Evolutionary conservation across 257 asterid species (phyloP).

Genomic region (Solanum rostratum): DNA sequence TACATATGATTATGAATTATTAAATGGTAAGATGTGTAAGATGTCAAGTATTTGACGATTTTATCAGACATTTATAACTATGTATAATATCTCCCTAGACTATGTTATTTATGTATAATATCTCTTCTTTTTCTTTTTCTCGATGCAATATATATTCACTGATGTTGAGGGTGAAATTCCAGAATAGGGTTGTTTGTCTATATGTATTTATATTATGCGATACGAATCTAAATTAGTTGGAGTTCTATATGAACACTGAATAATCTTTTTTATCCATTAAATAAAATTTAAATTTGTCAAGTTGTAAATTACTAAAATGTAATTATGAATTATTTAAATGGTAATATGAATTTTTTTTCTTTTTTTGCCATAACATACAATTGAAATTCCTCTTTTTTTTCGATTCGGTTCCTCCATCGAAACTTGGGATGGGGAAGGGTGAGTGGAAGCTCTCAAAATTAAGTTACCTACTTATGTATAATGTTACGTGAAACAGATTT

Average conservation of each 20-base stretch:
- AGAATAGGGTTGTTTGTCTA: background rate
- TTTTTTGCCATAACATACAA: background rate
- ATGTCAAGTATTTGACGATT: rapidly evolving
- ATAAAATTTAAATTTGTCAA: too few relatives aligned
- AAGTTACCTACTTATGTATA: background rate
- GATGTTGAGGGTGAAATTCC: background rate
- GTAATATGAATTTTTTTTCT: too few relatives aligned
- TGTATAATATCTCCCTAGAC: background rate
- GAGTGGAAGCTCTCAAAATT: background rate
- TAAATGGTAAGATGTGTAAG: background rate
- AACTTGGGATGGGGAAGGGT: too few relatives aligned
- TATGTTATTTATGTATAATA: too few relatives aligned
- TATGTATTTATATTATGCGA: background rate
- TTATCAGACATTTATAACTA: background rate
- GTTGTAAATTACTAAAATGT: too few relatives aligned
- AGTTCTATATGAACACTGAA: background rate
- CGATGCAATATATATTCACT: background rate
- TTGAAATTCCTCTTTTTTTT: background rate
- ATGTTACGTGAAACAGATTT: background rate
- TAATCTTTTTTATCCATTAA: too few relatives aligned
- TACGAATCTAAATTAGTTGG: background rate
- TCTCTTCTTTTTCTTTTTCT: background rate
- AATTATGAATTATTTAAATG: background rate
- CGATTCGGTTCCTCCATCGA: background rate
- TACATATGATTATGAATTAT: background rate